phyloP scores from a whole-genome alignment of 2,329 filamentous ascomycete species.

The Metarhizium guizhouense region DNA sequence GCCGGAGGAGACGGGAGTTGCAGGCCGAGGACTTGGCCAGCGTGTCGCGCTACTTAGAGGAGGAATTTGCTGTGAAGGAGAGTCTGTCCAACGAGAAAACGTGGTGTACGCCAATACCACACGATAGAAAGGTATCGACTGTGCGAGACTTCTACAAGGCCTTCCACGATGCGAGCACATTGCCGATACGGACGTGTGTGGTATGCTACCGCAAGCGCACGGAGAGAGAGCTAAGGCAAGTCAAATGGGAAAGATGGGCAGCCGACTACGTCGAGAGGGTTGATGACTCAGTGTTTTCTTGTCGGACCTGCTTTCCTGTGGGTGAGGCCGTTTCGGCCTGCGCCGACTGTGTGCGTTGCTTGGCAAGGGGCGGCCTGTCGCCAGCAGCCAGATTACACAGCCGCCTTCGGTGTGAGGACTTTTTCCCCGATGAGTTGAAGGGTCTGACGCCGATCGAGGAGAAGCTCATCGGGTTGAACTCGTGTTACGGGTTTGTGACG shows the following conservation, averaged over 20 bases:
- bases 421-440: neutral
- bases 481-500: constrained; percentile 3
- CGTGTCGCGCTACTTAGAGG: neutral
- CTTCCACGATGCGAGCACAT: neutral
- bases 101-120: neutral
- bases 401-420: too few relatives aligned
- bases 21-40: too few relatives aligned
- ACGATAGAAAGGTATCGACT: neutral
- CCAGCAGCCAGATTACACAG: too few relatives aligned
- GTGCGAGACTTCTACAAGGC: neutral
- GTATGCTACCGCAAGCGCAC: neutral
- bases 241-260: too few relatives aligned
- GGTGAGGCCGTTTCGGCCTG: neutral
- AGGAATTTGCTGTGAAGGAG: neutral
- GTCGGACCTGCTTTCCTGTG: too few relatives aligned
- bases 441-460: too few relatives aligned
- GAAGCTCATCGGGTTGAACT: neutral
- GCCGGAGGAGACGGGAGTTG: too few relatives aligned
- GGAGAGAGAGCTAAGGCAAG: neutral
- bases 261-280: too few relatives aligned
- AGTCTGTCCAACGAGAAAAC: neutral
- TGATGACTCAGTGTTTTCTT: too few relatives aligned
- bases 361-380: neutral
- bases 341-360: neutral
- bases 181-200: too few relatives aligned